Evolutionary conservation across 306 rosid species (phyloP), one percentile per base, ranked within the genome.

Genomic region (Inga leiocalycina): DNA sequence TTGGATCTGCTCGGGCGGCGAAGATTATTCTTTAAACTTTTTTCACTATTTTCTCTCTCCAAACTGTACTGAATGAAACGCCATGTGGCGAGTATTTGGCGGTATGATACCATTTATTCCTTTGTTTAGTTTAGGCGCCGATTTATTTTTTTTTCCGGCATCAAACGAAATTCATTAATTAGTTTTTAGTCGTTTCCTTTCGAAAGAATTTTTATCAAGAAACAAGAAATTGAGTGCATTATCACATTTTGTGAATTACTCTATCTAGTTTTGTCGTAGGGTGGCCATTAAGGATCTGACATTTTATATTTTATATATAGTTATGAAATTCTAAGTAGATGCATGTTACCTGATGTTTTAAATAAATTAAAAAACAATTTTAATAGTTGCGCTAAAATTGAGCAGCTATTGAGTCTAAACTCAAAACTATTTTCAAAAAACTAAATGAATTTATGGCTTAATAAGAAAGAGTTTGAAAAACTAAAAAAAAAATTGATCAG

Each of bases 1-100:
- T 49, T 27, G 68, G 68, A 62, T 24, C 90, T 83, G 78, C 86
- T 74, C 85, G 89, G 87, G 87, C 90, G 89, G 88, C 84, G 72
- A 75, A 81, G 66, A 81, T 59, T 70, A 32, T 82, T 79, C 13
- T 49, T 67, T 10, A 41, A 10, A 8, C 3, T 1, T 13, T 24
- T 10, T 22, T 19, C 44, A 9, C 72, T 27, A 17, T 51, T 27
- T 56, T 16, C 79, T 76, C 68, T 51, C 54, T 51, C 67, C 59
- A 67, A 15, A 6, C 5, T 43, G 10, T 15, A 3, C 19, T 44
- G 17, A 20, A 6, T 8, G 46, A 32, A 48, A 10, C n/a, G 24
- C 37, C 37, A 62, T 43, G 52, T 43, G 13, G 15, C 11, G 4
- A 10, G 52, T 20, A 70, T 70, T 70, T 70, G 34, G 24, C 10